Percentiles rank a stretch among this genome's conserved stretches.
phyloP scores from a whole-genome alignment of 495 filamentous ascomycete genomes.

The Staphylotrichum longicolle region DNA sequence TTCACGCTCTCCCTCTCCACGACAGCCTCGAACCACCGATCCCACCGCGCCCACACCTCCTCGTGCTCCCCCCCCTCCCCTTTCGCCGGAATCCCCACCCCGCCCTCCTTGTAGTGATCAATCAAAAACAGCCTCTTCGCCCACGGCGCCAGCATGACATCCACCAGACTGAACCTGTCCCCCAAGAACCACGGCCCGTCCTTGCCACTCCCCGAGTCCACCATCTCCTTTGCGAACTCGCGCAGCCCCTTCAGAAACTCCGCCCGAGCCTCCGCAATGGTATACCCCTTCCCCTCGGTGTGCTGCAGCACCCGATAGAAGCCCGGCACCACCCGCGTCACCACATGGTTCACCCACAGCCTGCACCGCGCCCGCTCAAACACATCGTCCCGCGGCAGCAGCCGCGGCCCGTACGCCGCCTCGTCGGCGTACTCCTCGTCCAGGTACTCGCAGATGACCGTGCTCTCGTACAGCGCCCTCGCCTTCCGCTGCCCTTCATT shows the following conservation, averaged over 20 bases:
- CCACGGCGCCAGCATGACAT: conserved; percentile 66
- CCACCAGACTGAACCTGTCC: conserved; percentile 53
- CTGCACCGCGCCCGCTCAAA: conserved; percentile 59
- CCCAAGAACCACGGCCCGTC: conserved; percentile 65
- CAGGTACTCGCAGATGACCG: conserved; percentile 65
- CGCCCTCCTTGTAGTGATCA: conserved; percentile 65
- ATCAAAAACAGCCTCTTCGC: conserved; percentile 65
- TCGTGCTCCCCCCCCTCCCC: conserved; percentile 41
- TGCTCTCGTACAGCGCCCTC: conserved; percentile 65
- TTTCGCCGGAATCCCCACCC: conserved; percentile 51
- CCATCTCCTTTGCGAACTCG: conserved; percentile 58
- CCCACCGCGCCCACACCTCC: conserved; percentile 58
- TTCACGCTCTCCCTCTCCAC: conserved; percentile 54
- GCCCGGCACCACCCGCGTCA: conserved; percentile 58
- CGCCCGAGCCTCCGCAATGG: conserved; percentile 41
- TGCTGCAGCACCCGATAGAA: conserved; percentile 67
- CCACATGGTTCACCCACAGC: conserved; percentile 69
- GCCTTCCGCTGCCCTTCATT: conserved; percentile 29
- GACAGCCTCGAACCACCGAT: conserved; percentile 57
- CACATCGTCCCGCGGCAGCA: conserved; percentile 49
- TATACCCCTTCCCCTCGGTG: conserved; percentile 50
- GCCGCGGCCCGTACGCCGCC: conserved; percentile 32
- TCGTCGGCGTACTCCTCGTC: conserved; percentile 57
- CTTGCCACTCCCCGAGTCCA: conserved; percentile 23
- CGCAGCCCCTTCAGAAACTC: conserved; percentile 53